Evolutionary conservation across 2,329 filamentous ascomycete species (phyloP).

Genomic region (Aspergillus fijiensis): DNA sequence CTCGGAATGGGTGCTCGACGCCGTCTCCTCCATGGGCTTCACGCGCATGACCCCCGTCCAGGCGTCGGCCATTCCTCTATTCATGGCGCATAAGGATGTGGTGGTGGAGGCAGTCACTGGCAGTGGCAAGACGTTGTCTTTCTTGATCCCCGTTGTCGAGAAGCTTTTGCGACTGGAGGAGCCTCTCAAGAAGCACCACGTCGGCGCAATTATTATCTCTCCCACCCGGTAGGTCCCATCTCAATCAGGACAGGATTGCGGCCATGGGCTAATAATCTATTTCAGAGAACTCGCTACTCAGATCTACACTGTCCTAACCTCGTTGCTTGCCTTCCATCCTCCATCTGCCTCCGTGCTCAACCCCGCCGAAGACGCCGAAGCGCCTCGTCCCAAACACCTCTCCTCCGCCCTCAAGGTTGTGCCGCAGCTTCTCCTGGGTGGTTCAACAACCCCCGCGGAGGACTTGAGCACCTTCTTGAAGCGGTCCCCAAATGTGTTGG

Average conservation of each 20-base stretch:
- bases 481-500: conserved; percentile 80
- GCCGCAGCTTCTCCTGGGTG: conserved; percentile 85
- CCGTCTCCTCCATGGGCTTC: conserved; percentile 81
- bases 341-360: conserved; percentile 61
- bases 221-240: conserved; percentile 61
- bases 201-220: conserved; percentile 87
- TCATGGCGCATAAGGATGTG: conserved; percentile 86
- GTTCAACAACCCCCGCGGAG: conserved; percentile 76
- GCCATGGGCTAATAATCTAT: not conserved
- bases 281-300: conserved; percentile 81
- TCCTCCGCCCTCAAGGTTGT: conserved; percentile 61
- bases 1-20: conserved; percentile 82
- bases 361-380: conserved; percentile 45
- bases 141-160: conserved; percentile 79
- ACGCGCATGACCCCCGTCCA: conserved; percentile 90
- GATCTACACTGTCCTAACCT: conserved; percentile 77
- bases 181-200: conserved; percentile 82
- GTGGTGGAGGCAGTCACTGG: conserved; percentile 92
- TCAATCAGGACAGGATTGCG: not conserved
- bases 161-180: conserved; percentile 77
- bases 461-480: conserved; percentile 84
- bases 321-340: conserved; percentile 77
- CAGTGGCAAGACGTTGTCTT: conserved; percentile 85
- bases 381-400: conserved; percentile 39
- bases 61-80: conserved; percentile 83